Base-by-base conservation (phyloP, 768 basidiomycete species). In the Mycena filopes region DNA sequence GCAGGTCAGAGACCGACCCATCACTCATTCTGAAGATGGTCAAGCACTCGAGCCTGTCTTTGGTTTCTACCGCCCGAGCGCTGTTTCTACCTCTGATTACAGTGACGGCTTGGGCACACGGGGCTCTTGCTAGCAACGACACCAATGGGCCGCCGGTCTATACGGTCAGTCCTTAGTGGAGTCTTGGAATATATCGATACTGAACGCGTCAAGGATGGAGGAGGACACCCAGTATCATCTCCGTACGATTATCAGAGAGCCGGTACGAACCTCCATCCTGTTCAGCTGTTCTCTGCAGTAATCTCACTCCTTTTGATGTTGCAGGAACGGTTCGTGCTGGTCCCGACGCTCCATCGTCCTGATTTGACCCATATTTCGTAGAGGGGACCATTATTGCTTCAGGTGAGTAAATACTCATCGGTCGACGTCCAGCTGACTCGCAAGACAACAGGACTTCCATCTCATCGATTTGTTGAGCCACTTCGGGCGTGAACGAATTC, bases 211-310 rank as follows among this genome's bases (percentile, higher is more conserved):
- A 25, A 69, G 68, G 68, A 69, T 46, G 68, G 63, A 16, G 48
- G 36, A 1, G 68, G 68, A 6, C 68, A 69, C 38, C 55, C 68
- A 28, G 68, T 69, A 16, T 53, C 54, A 21, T 69, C 68, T 20
- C 68, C 68, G n/a, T 69, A 65, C 45, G 68, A 69, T 38, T 69
- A 69, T 20, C 68, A 69, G 50, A 36, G 68, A 62, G 68, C 18
- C 25, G 68, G 68, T 65, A 36, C 11, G 63, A 36, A 13, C 15
- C 29, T 11, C 21, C 4, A 2, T 29, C 38, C 42, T 10, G 29
- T 38, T 13, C 8, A 33, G 46, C 28, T n/a, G 42, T 40, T 43
- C 38, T 6, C 26, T 21, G 26, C 40, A 26, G 9, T 28, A 20
- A 40, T 20, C 26, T 43, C 9, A 59, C 46, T 26, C 26, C 18